These are phyloP conservation scores for Angophora floribunda DNA, from an alignment of 345 rosid species.

Conservation along the genomic window DNA sequence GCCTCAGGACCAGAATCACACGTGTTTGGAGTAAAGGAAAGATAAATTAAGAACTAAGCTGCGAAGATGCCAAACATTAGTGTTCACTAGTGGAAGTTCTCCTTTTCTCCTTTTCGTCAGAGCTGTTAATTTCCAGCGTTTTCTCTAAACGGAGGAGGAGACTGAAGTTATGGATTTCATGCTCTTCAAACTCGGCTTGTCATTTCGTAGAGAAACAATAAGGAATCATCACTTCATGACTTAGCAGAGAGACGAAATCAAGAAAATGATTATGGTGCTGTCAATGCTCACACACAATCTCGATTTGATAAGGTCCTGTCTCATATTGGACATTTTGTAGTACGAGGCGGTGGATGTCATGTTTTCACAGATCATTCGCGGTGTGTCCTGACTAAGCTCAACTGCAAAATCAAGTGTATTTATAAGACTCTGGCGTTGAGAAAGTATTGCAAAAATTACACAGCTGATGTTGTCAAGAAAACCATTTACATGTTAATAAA, in stretches of 20 bases:
- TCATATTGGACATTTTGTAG: rapidly evolving
- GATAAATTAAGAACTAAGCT: not conserved
- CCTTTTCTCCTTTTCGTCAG: not conserved
- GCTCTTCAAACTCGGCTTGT: not conserved
- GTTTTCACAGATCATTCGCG: not conserved
- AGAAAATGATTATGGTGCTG: not conserved
- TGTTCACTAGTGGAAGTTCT: not conserved
- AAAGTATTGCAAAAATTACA: not conserved
- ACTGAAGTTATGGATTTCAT: not conserved
- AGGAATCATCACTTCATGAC: not conserved
- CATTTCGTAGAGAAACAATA: not conserved
- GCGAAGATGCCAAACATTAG: not conserved
- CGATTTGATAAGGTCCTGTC: not conserved
- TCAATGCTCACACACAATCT: not conserved
- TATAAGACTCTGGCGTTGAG: not conserved
- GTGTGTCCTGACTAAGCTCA: not conserved
- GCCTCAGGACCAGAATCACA: not conserved
- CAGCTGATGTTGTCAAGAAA: not conserved
- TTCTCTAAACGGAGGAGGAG: not conserved
- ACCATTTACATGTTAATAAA: not conserved
- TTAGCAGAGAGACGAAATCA: not conserved
- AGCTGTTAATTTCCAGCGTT: not conserved
- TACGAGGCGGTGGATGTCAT: not conserved
- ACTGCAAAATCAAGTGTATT: not conserved
- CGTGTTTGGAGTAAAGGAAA: not conserved